These are phyloP conservation scores for Phytophthora citricola DNA, from an alignment of 352 stramenopile genomes.

Conservation along the genomic window DNA sequence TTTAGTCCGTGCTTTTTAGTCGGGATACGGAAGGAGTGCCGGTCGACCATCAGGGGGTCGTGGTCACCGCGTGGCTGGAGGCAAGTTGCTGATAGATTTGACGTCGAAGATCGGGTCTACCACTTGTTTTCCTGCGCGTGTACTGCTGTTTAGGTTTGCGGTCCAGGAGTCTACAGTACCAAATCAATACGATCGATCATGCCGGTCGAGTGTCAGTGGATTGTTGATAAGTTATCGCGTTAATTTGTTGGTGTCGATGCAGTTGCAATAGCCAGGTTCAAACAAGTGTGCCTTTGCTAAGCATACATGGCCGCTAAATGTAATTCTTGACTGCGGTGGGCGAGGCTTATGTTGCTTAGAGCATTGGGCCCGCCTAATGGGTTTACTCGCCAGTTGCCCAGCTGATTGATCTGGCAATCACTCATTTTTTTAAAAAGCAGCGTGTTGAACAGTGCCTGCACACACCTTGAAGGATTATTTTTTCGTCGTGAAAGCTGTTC, in stretches of 20 bases:
- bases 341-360: background rate
- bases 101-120: background rate
- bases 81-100: background rate
- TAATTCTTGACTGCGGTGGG: too few relatives aligned
- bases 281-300: too few relatives aligned
- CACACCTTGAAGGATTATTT: background rate
- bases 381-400: background rate
- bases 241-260: too few relatives aligned
- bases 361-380: background rate
- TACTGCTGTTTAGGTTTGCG: background rate
- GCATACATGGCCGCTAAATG: too few relatives aligned
- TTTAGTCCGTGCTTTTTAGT: background rate
- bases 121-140: background rate
- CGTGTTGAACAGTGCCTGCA: background rate
- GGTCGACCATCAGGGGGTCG: background rate
- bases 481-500: background rate
- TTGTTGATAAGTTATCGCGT: too few relatives aligned
- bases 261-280: too few relatives aligned
- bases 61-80: background rate
- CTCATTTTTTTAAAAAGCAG: background rate
- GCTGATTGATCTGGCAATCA: background rate
- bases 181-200: background rate
- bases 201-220: too few relatives aligned
- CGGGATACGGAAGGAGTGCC: constrained; percentile 1
- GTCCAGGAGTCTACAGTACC: too few relatives aligned